Base-by-base conservation (phyloP, 352 stramenopile genomes). In the Phytophthora uliginosa region DNA sequence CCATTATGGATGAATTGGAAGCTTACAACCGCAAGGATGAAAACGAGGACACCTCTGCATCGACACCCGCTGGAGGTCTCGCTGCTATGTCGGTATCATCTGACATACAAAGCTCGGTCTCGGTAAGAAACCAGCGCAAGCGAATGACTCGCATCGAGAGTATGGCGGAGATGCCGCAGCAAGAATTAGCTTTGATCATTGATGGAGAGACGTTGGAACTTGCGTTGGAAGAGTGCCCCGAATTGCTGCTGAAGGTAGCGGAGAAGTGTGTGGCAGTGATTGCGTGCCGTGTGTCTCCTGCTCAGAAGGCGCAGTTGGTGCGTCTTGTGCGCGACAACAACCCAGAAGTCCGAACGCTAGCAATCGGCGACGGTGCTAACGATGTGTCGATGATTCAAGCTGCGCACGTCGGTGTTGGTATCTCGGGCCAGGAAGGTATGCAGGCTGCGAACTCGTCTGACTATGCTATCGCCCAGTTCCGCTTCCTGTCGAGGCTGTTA, bases 351-450 rank as follows among this genome's bases (percentile, higher is more conserved):
- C 86, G 90, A 34, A 98, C 94, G 18, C 76, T 99, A 1, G 89
- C 93, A 17, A 98, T 99, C 55, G 95, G 97, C 28, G 97, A 99
- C 64, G 97, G 97, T 31, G 97, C 97, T 0, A 99, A 99, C 69
- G 97, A 99, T 72, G 97, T 99, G 0, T 94, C 90, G 22, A 99
- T 99, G 97, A 98, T 99, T 63, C 93, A 98, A 77, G 82, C 83
- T 4, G 95, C 93, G 3, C 91, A 98, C 70, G 91, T 99, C 5
- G 95, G 95, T 52, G 90, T 99, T 28, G 96, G 95, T 10, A 98
- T 99, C 51, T 95, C 84, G 1, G 96, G 96, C 0, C 93, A 98
- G 57, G 96, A 99, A 79, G 96, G 96, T 15, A 95, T 98, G 82
- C 97, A 98, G 63, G 98, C 96, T 3, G 95, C 94, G 0, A 98